phyloP scores from a whole-genome alignment of 2,329 filamentous ascomycete species.

The Byssochlamys sp. region DNA sequence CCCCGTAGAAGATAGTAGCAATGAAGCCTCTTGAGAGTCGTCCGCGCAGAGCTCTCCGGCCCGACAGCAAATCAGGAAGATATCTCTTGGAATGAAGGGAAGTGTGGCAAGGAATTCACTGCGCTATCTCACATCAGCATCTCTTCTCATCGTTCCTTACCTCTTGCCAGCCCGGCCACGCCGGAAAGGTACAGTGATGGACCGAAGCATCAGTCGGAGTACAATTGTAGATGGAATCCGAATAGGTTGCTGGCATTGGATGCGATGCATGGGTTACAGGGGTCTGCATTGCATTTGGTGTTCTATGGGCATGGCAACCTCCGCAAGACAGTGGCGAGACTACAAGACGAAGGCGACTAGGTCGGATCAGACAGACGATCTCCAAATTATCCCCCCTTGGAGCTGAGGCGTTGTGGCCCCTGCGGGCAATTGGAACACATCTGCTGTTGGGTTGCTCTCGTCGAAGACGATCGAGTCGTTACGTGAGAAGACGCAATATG shows the following conservation, averaged over 20 bases:
- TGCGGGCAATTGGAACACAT: constrained; percentile 8
- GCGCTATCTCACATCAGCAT: not conserved
- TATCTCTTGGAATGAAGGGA: not conserved
- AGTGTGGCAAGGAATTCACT: not conserved
- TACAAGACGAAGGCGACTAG: constrained; percentile 9
- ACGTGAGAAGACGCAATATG: constrained; percentile 30
- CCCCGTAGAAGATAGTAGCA: not conserved
- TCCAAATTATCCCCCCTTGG: constrained; percentile 8
- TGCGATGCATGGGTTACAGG: not conserved
- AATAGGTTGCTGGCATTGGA: not conserved
- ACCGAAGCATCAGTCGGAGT: not conserved
- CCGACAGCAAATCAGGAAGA: not conserved
- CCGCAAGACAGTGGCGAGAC: constrained; percentile 7
- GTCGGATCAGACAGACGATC: constrained; percentile 11
- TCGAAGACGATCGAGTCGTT: constrained; percentile 36
- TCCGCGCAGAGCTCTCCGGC: not conserved
- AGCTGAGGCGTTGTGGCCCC: constrained; percentile 2
- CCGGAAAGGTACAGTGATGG: not conserved
- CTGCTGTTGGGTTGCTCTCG: constrained; percentile 11
- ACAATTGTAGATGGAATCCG: not conserved
- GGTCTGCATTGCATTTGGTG: not conserved
- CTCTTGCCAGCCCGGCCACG: not conserved
- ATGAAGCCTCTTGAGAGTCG: not conserved
- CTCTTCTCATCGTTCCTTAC: not conserved
- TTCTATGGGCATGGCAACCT: not conserved